Evolutionary conservation across 768 basidiomycete species (phyloP).

Genomic region (Galerina marginata): DNA sequence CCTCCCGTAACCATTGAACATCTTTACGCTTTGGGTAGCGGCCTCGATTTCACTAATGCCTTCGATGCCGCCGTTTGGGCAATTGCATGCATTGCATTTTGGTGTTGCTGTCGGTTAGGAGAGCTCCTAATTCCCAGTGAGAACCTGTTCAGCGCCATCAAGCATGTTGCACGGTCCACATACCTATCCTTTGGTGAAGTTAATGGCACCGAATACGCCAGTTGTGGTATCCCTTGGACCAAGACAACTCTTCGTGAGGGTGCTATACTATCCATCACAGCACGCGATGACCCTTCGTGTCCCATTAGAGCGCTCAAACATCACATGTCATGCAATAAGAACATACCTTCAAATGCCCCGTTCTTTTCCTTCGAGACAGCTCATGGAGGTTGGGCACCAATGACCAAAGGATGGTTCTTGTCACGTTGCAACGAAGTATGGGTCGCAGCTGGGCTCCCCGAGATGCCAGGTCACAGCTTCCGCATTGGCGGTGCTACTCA

Average conservation of each 20-base stretch:
- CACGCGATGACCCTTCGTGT: not conserved
- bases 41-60: slow-evolving; percentile 8
- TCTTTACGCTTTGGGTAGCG: slow-evolving; percentile 7
- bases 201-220: slow-evolving; percentile 8
- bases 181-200: not conserved
- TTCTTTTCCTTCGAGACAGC: slow-evolving; percentile 15
- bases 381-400: not conserved
- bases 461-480: slow-evolving; percentile 29
- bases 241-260: slow-evolving; percentile 34
- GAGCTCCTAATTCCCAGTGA: slow-evolving; percentile 27
- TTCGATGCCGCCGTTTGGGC: slow-evolving; percentile 39
- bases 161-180: slow-evolving; percentile 17
- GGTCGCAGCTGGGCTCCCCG: slow-evolving; percentile 1
- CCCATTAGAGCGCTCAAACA: slow-evolving; percentile 27
- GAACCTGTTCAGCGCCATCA: slow-evolving; percentile 22
- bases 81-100: slow-evolving; percentile 38
- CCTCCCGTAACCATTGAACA: slow-evolving; percentile 19
- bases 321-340: slow-evolving; percentile 24
- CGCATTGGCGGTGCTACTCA: slow-evolving; percentile 33
- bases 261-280: slow-evolving; percentile 30
- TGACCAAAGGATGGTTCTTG: slow-evolving; percentile 16
- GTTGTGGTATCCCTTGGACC: slow-evolving; percentile 39
- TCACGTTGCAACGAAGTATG: slow-evolving; percentile 14
- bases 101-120: slow-evolving; percentile 35
- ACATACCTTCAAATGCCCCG: slow-evolving; percentile 17